Conservation (phyloP, 495 filamentous ascomycete genomes). For the Letharia columbiana region DNA sequence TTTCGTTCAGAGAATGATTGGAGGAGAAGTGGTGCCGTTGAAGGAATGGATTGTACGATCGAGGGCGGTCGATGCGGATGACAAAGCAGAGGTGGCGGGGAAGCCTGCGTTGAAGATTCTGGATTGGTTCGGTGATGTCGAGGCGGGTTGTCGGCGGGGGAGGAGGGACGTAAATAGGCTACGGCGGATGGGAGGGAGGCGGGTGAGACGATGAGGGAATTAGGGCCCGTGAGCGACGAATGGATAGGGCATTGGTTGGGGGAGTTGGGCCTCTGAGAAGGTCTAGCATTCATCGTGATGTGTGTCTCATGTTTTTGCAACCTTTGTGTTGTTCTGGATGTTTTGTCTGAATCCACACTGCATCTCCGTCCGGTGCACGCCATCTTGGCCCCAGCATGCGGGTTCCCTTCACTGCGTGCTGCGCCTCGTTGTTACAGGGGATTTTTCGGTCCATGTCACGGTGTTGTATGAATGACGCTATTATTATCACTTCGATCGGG, state of each 20-base stretch:
- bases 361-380: too few relatives aligned
- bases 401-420: not conserved
- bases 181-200: not conserved
- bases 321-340: not conserved
- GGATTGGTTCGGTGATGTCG: not conserved
- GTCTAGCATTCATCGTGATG: not conserved
- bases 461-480: not conserved
- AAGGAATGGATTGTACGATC: too few relatives aligned
- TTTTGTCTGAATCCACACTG: not conserved
- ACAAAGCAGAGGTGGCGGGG: too few relatives aligned
- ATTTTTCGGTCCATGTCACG: not conserved
- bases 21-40: too few relatives aligned
- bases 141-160: not conserved
- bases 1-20: too few relatives aligned
- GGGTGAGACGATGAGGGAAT: not conserved
- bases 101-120: too few relatives aligned
- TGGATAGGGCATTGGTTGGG: not conserved
- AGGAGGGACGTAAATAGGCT: not conserved
- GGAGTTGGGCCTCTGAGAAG: not conserved
- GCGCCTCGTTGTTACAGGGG: not conserved
- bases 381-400: not conserved
- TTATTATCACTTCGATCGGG: not conserved
- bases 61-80: too few relatives aligned
- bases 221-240: not conserved
- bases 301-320: not conserved